Percentiles rank a stretch among this genome's conserved stretches.
Evolutionary conservation across 192 early-diverging fungal genomes (phyloP).

Genomic region (Pilaira anomala): DNA sequence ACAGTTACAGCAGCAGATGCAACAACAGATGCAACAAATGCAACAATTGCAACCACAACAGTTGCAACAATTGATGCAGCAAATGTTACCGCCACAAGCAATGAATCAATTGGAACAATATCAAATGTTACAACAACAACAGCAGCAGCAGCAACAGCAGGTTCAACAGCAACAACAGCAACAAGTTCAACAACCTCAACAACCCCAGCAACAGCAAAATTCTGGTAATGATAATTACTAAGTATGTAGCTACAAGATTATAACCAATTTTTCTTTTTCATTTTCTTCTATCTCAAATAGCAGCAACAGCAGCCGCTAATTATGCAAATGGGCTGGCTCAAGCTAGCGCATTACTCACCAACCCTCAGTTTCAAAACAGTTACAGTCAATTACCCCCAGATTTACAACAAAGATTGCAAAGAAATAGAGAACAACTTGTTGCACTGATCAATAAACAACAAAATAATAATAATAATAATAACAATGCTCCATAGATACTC

Average conservation of each 20-base stretch:
- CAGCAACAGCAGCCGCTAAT: neutral
- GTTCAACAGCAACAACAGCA: neutral
- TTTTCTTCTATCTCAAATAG: neutral
- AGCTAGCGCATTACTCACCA: slow-evolving; percentile 29
- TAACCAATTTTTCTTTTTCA: neutral
- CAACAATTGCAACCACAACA: neutral
- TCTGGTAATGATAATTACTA: too few relatives aligned
- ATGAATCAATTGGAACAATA: neutral
- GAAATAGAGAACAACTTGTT: slow-evolving; percentile 27
- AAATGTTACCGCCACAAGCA: slow-evolving; percentile 9
- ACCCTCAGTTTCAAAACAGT: slow-evolving; percentile 22
- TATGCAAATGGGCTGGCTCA: slow-evolving; percentile 29
- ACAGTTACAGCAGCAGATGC: slow-evolving; percentile 16
- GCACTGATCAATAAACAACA: slow-evolving; percentile 25
- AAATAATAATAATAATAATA: slow-evolving; percentile 21
- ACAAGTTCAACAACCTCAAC: neutral
- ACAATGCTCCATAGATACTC: neutral
- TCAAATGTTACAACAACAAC: neutral
- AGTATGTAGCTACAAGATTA: neutral
- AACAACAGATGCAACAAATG: slow-evolving; percentile 1
- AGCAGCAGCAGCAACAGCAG: neutral
- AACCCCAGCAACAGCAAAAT: neutral
- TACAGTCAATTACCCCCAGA: slow-evolving; percentile 34
- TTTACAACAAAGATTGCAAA: slow-evolving; percentile 28
- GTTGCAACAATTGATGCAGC: slow-evolving; percentile 2